Conservation (phyloP, 139 green algal species). For the Chlorella vulgaris region DNA sequence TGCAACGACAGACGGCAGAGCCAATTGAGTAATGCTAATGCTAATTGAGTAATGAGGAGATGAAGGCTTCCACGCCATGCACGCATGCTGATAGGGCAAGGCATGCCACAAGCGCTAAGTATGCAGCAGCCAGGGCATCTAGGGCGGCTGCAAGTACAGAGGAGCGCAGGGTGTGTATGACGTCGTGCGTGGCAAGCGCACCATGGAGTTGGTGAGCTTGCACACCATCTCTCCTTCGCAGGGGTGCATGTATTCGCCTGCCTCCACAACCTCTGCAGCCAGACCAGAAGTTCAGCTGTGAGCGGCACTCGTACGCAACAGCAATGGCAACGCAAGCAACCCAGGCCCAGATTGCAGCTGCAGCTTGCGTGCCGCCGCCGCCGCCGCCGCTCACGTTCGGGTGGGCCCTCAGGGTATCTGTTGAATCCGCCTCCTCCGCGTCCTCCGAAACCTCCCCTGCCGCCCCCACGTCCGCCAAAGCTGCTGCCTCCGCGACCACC, state of each 20-base stretch:
- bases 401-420: conserved; percentile 5
- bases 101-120: no score
- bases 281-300: background rate
- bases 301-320: no score
- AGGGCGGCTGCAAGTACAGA: no score
- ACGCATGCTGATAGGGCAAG: no score
- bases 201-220: conserved; percentile 97
- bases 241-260: conserved; percentile 89
- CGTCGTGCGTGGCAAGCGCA: conserved; percentile 36
- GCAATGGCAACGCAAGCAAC: no score
- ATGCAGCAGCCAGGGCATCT: no score
- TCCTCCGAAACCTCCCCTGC: conserved; percentile 10
- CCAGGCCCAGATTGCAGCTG: no score
- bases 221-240: conserved; percentile 98
- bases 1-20: conserved; percentile 42
- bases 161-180: no score
- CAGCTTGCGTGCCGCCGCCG: background rate
- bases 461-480: background rate
- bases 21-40: background rate
- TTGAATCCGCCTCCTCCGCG: conserved; percentile 2
- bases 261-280: conserved; percentile 78
- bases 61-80: no score
- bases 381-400: background rate
- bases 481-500: background rate
- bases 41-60: no score